phyloP scores from a whole-genome alignment of 805 yeast genomes.

The Barnettozyma siamensis region DNA sequence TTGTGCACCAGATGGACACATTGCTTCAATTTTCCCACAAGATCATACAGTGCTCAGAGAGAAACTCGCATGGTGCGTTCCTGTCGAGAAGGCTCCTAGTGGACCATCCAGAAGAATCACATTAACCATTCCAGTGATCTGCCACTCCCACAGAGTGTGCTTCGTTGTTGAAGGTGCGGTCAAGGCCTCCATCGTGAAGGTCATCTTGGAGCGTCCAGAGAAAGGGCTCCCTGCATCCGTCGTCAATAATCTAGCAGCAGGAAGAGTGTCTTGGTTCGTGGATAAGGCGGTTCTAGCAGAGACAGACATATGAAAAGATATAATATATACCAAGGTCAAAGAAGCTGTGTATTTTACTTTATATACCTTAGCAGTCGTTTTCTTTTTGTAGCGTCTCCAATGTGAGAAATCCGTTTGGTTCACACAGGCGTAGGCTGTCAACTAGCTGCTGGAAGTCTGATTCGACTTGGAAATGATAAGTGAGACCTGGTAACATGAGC shows the following conservation, averaged over 20 bases:
- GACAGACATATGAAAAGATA: conserved; percentile 25
- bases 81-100: conserved; percentile 85
- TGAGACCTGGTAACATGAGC: conserved; percentile 19
- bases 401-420: not conserved
- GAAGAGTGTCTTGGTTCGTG: conserved; percentile 95
- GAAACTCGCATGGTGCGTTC: conserved; percentile 90
- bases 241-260: conserved; percentile 95
- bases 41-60: conserved; percentile 81
- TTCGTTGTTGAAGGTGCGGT: conserved; percentile 96
- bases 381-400: not conserved
- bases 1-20: conserved; percentile 98
- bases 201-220: conserved; percentile 94
- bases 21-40: conserved; percentile 93
- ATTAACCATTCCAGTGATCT: conserved; percentile 87
- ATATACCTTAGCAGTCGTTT: not conserved
- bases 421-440: not conserved
- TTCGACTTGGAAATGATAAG: conserved; percentile 20
- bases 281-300: conserved; percentile 89
- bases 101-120: conserved; percentile 86
- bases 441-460: not conserved
- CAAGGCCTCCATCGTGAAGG: conserved; percentile 86
- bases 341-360: no score
- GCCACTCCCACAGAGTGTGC: conserved; percentile 87
- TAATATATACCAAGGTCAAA: no score
- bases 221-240: conserved; percentile 91